phyloP scores from a whole-genome alignment of 192 early-diverging fungal genomes.

The Gryganskiella cystojenkinii region DNA sequence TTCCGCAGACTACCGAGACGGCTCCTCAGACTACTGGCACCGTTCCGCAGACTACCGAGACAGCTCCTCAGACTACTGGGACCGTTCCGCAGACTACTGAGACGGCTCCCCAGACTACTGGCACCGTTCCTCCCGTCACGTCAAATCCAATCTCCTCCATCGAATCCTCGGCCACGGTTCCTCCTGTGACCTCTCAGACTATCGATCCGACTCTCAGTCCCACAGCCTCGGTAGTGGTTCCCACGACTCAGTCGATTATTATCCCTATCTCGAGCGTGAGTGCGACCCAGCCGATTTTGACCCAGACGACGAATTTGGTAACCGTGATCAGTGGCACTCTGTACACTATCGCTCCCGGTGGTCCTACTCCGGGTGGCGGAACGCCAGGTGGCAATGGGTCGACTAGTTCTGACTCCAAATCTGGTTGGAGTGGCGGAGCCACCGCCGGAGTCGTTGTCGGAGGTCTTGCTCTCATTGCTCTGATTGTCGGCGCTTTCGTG shows the following conservation, averaged over 20 bases:
- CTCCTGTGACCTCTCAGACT: slow-evolving; percentile 9
- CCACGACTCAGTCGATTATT: slow-evolving; percentile 10
- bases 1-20: not conserved
- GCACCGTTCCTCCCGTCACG: slow-evolving; percentile 1
- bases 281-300: slow-evolving; percentile 15
- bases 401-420: slow-evolving; percentile 4
- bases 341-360: slow-evolving; percentile 18
- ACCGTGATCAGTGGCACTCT: slow-evolving; percentile 40
- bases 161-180: not conserved
- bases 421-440: slow-evolving; percentile 25
- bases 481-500: slow-evolving; percentile 43
- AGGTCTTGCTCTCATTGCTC: slow-evolving; percentile 18
- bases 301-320: slow-evolving; percentile 15
- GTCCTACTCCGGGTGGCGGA: not conserved
- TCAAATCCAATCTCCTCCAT: too few species aligned
- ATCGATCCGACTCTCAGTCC: slow-evolving; percentile 8
- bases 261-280: slow-evolving; percentile 6
- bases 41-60: not conserved
- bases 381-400: slow-evolving; percentile 5
- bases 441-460: slow-evolving; percentile 38
- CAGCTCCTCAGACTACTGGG: slow-evolving; percentile 13
- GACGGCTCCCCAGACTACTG: not conserved
- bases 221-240: not conserved
- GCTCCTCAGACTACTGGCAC: not conserved
- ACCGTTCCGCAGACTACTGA: not conserved